Conservation (phyloP, 768 basidiomycete genomes). For the Pisolithus marmoratus region DNA sequence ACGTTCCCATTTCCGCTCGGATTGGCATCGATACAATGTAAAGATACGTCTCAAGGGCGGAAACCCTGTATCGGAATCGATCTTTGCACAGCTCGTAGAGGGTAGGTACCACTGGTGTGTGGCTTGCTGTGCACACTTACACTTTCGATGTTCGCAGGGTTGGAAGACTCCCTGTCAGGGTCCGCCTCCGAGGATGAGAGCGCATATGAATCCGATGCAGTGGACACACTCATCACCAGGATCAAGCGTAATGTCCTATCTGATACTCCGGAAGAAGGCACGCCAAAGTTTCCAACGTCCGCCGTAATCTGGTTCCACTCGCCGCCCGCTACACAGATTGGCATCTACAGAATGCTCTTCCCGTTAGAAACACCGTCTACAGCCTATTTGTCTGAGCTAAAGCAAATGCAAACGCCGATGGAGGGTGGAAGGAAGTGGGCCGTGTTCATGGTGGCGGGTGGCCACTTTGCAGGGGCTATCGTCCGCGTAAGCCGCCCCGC, state of each 20-base stretch:
- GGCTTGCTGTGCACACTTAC: not conserved
- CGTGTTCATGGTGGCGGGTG: slow-evolving; percentile 94
- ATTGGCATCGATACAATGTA: slow-evolving; percentile 99
- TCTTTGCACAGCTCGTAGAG: slow-evolving; percentile 76
- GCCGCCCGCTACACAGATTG: slow-evolving; percentile 81
- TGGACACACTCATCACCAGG: slow-evolving; percentile 62
- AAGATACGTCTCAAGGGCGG: slow-evolving; percentile 69
- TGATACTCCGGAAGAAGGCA: slow-evolving; percentile 37
- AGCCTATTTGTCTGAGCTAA: slow-evolving; percentile 55
- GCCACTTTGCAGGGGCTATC: slow-evolving; percentile 95
- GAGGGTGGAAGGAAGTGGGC: slow-evolving; percentile 76
- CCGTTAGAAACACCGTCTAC: slow-evolving; percentile 37
- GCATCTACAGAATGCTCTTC: slow-evolving; percentile 77
- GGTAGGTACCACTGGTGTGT: slow-evolving; percentile 41
- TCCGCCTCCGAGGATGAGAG: slow-evolving; percentile 69
- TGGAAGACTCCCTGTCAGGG: slow-evolving; percentile 89
- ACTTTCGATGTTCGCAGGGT: slow-evolving; percentile 32
- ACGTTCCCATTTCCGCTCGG: slow-evolving; percentile 80
- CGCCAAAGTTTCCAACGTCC: slow-evolving; percentile 45
- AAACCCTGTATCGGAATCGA: slow-evolving; percentile 56
- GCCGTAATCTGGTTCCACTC: slow-evolving; percentile 90
- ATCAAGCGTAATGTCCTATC: slow-evolving; percentile 44
- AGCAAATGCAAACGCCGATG: slow-evolving; percentile 52
- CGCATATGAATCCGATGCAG: slow-evolving; percentile 58
- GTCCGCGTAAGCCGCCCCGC: slow-evolving; percentile 58